Conservation (phyloP, 139 green algal species). For the Haematococcus sp. region DNA sequence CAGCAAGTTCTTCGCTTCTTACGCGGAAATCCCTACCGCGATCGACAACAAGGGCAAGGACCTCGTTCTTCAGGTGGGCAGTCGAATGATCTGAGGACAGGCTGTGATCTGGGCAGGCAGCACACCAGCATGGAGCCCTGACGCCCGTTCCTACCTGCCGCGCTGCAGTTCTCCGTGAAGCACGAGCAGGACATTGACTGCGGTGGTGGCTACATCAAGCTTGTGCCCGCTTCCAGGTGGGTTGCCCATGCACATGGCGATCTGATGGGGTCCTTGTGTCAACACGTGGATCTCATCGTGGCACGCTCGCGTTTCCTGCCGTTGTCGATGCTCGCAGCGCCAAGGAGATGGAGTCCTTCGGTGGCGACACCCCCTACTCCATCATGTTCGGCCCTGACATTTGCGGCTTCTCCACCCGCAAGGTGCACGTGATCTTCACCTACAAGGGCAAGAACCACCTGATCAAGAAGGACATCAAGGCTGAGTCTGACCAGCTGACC, state of each 20-base stretch:
- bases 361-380: constrained; percentile 88
- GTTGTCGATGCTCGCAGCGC: constrained; percentile 37
- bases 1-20: constrained; percentile 76
- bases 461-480: constrained; percentile 95
- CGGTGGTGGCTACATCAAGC: constrained; percentile 90
- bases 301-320: not conserved
- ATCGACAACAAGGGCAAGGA: constrained; percentile 85
- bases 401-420: constrained; percentile 81
- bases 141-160: not conserved
- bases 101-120: not conserved
- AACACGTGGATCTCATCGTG: not conserved
- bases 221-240: constrained; percentile 60
- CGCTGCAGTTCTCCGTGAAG: constrained; percentile 80
- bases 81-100: not conserved
- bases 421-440: constrained; percentile 94
- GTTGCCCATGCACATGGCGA: not conserved
- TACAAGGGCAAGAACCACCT: constrained; percentile 89
- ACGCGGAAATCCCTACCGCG: constrained; percentile 49
- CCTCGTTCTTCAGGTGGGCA: constrained; percentile 75
- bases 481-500: constrained; percentile 65
- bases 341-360: constrained; percentile 71
- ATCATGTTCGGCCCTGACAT: constrained; percentile 99
- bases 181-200: constrained; percentile 90
- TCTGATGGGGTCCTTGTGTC: too few relatives aligned
- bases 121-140: not conserved